A percentile compares a stretch with the other conserved stretches of the same genome.
Evolutionary conservation across 1,139 yeast species (phyloP).

Genomic region (Saccharomyces hybrid): DNA sequence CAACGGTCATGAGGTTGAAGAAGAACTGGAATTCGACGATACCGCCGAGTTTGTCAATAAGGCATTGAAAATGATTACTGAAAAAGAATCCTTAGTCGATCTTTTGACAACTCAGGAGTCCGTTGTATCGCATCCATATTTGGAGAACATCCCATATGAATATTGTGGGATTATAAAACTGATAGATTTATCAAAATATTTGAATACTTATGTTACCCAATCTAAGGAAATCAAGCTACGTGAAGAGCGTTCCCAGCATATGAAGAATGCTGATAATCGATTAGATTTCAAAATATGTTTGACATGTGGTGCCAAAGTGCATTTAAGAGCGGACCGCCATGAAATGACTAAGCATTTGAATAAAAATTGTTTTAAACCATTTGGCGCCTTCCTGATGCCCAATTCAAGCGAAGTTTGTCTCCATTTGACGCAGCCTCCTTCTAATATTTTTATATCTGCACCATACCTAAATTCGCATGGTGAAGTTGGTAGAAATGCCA

Average conservation of each 20-base stretch:
- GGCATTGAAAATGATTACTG: conserved; percentile 14
- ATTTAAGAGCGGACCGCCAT: conserved; percentile 27
- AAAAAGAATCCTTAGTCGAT: conserved; percentile 10
- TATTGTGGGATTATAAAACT: conserved; percentile 65
- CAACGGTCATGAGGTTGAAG: conserved; percentile 16
- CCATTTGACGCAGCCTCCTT: conserved; percentile 32
- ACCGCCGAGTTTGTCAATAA: conserved; percentile 12
- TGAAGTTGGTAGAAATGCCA: conserved; percentile 51
- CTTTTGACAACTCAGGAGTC: conserved; percentile 10
- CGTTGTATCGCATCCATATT: conserved; percentile 11
- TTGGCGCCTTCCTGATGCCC: conserved; percentile 44
- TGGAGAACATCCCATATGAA: conserved; percentile 32
- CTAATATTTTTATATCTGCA: conserved; percentile 41
- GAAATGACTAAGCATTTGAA: conserved; percentile 34
- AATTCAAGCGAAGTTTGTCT: conserved; percentile 35
- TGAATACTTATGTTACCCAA: conserved; percentile 64
- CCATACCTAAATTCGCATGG: conserved; percentile 72
- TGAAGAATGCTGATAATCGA: conserved; percentile 29
- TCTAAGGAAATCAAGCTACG: conserved; percentile 24
- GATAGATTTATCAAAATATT: conserved; percentile 53
- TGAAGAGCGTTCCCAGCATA: conserved; percentile 22
- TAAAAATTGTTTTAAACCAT: conserved; percentile 29
- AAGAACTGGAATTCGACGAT: conserved; percentile 7
- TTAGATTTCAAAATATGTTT: conserved; percentile 38
- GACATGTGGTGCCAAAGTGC: conserved; percentile 37